A percentile compares a stretch with the other conserved stretches of the same genome.
Evolutionary conservation across 129 eudicot genomes (phyloP).

Genomic region (Mikania micrantha): DNA sequence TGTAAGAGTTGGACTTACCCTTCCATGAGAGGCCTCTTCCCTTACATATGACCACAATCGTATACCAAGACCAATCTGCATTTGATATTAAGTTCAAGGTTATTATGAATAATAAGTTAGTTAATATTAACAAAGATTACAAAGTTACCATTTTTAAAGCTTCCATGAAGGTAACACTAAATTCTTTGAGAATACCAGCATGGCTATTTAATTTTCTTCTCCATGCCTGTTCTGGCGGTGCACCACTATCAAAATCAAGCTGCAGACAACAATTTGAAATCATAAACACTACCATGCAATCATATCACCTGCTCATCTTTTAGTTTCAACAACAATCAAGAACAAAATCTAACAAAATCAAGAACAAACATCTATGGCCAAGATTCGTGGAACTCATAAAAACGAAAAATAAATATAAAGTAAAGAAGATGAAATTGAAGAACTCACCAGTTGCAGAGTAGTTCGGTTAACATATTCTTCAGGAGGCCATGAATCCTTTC

Average conservation of each 20-base stretch:
- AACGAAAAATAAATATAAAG: not conserved
- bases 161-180: slow-evolving; percentile 81
- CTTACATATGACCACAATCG: slow-evolving; percentile 90
- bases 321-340: too few relatives aligned
- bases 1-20: slow-evolving; percentile 43
- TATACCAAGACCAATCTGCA: slow-evolving; percentile 79
- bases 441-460: slow-evolving; percentile 72
- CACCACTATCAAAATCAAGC: slow-evolving; percentile 90
- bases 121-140: not conserved
- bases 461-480: slow-evolving; percentile 66
- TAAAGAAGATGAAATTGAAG: not conserved
- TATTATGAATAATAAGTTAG: not conserved
- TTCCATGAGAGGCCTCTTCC: slow-evolving; percentile 99
- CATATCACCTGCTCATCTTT: too few relatives aligned
- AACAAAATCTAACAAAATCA: not conserved
- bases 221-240: slow-evolving; percentile 96
- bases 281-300: too few relatives aligned
- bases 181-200: slow-evolving; percentile 83
- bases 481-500: slow-evolving; percentile 89
- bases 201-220: slow-evolving; percentile 77
- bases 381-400: not conserved
- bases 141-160: slow-evolving; percentile 73
- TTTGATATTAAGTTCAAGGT: not conserved
- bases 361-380: not conserved
- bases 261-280: slow-evolving; percentile 23